These are phyloP conservation scores for Tylopilus balloui DNA, from an alignment of 768 basidiomycete genomes.

Conservation along the genomic window DNA sequence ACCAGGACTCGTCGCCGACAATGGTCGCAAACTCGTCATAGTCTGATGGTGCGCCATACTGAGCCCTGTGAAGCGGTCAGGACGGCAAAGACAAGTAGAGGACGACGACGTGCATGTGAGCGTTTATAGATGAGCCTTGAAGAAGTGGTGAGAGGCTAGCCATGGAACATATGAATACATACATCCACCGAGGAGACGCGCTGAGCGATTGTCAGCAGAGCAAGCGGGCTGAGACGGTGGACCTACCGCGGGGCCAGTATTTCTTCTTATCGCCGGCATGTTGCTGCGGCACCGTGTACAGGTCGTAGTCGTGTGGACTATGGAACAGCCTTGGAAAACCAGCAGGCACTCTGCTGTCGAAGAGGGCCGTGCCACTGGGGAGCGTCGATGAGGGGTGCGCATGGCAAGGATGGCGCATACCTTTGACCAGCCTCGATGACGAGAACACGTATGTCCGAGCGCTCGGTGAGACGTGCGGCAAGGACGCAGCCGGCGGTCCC, in stretches of 20 bases:
- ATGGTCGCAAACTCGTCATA: conserved; percentile 62
- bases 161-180: conserved; percentile 25
- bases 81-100: neutral
- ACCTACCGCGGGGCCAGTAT: conserved; percentile 64
- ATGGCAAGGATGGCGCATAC: conserved; percentile 27
- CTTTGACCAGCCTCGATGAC: conserved; percentile 43
- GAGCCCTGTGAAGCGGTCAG: conserved; percentile 35
- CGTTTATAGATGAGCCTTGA: conserved; percentile 62
- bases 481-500: conserved; percentile 45
- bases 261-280: conserved; percentile 43
- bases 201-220: conserved; percentile 32
- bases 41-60: conserved; percentile 63
- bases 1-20: conserved; percentile 53
- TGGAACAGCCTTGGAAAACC: conserved; percentile 41
- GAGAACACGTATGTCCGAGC: conserved; percentile 33
- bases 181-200: conserved; percentile 72
- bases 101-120: conserved; percentile 36
- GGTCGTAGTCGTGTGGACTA: conserved; percentile 45
- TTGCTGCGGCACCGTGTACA: conserved; percentile 55
- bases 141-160: neutral
- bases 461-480: conserved; percentile 42
- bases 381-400: neutral
- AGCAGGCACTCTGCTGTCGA: conserved; percentile 41
- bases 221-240: too few relatives aligned
- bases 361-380: conserved; percentile 41